phyloP scores from a whole-genome alignment of 306 rosid species.

The Prosopis cineraria region DNA sequence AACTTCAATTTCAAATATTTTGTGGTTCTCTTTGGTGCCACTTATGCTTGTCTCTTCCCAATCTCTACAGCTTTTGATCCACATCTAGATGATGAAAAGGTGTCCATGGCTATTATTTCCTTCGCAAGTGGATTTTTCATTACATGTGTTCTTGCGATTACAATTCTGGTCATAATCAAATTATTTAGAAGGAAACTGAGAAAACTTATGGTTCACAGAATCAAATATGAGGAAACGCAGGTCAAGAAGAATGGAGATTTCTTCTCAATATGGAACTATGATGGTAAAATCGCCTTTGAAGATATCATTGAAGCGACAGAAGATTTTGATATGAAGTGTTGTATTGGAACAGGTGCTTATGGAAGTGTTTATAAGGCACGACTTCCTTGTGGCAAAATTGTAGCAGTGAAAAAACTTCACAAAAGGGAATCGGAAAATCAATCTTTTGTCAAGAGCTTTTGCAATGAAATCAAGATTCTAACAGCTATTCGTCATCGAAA shows the following conservation, averaged over 20 bases:
- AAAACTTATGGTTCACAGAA: no score
- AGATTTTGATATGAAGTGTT: not conserved
- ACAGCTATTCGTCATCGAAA: not conserved
- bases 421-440: not conserved
- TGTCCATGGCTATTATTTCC: no score
- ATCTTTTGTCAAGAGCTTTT: not conserved
- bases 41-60: no score
- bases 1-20: no score
- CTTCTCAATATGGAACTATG: not conserved
- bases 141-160: no score
- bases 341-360: not conserved
- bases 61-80: no score
- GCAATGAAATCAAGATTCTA: not conserved
- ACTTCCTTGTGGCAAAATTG: not conserved
- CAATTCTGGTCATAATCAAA: no score
- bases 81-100: no score
- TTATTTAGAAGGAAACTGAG: no score
- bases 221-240: no score
- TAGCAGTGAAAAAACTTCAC: not conserved
- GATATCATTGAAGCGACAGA: not conserved
- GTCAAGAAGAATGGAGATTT: not conserved
- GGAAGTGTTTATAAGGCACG: not conserved
- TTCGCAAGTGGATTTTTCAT: no score
- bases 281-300: not conserved
- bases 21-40: no score